Percentiles rank a stretch among this genome's conserved stretches.
Evolutionary conservation across 768 basidiomycete species (phyloP).

Genomic region (button mushroom (Agaricus bisporus)): DNA sequence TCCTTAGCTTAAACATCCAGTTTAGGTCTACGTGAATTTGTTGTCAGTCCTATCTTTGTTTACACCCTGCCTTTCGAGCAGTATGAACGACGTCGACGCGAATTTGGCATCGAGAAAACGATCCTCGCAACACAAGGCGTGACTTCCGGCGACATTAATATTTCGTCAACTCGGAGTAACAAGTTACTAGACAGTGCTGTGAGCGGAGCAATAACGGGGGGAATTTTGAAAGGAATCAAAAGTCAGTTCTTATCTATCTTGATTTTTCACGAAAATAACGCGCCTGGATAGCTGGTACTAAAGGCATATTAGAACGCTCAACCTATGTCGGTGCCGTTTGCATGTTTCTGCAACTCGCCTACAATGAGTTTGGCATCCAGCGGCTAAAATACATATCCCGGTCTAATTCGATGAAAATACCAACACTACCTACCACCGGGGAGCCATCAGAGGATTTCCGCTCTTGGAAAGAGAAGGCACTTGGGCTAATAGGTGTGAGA

Average conservation of each 20-base stretch:
- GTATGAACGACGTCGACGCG: slow-evolving; percentile 37
- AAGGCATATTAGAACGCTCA: slow-evolving; percentile 52
- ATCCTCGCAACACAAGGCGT: slow-evolving; percentile 5
- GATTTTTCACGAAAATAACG: neutral
- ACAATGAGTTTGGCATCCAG: slow-evolving; percentile 60
- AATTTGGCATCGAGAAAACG: slow-evolving; percentile 17
- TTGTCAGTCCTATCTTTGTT: slow-evolving; percentile 59
- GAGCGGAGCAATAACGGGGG: slow-evolving; percentile 67
- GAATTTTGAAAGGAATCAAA: slow-evolving; percentile 45
- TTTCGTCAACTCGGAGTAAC: slow-evolving; percentile 37
- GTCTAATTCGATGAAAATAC: slow-evolving; percentile 11
- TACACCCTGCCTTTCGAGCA: slow-evolving; percentile 38
- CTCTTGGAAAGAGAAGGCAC: slow-evolving; percentile 18
- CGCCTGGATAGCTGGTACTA: slow-evolving; percentile 48
- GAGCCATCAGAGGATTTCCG: neutral
- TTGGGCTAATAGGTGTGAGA: slow-evolving; percentile 43
- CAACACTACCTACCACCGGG: neutral
- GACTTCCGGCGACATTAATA: slow-evolving; percentile 30
- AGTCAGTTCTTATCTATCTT: slow-evolving; percentile 35
- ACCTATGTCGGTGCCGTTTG: slow-evolving; percentile 54
- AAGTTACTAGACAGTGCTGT: slow-evolving; percentile 66
- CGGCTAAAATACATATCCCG: slow-evolving; percentile 53
- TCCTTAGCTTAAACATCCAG: slow-evolving; percentile 2
- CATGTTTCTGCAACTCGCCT: slow-evolving; percentile 56
- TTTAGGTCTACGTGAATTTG: slow-evolving; percentile 69